Evolutionary conservation across 257 asterid genomes (phyloP), one percentile per base, ranked within the genome.

Genomic region (Capsicum rhomboideum): DNA sequence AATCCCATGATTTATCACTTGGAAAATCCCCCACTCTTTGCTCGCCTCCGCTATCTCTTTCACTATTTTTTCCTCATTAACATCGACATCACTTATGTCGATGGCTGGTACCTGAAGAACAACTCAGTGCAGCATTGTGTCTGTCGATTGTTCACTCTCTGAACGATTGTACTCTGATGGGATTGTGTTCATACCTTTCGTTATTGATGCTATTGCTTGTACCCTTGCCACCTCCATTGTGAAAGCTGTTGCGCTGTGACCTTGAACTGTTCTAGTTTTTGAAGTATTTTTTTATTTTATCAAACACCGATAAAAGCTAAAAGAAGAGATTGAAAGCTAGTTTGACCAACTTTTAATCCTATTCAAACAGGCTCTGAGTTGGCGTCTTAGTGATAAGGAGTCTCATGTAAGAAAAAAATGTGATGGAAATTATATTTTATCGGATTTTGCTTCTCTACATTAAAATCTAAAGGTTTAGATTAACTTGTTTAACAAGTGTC

Each of bases 1-100:
- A 49, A 89, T 86, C 6, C 91, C 91, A 23, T 89, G 91, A 28
- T 87, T 89, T 66, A 83, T 86, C 31, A 89, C 84, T 52, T 87
- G 91, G 52, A 89, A 89, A 2, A 89, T 80, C 14, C 91, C 91
- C 91, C 91, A 89, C 44, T 85, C 88, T 20, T 54, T 74, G 53
- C 88, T 83, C 1, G 91, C 90, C 8, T 89, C 85, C 2, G 49
- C 58, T 1, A 89, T 58, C 52, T 14, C 1, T 64, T 74, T 53
- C 14, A 71, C 91, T 6, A 85, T 4, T 8, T 67, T 69, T 63
- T 58, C 67, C 11, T 75, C 88, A 2, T 79, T 83, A 1, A 20
- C 11, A 10, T 78, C 84, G 26, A 14, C 10, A 1, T 14, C 9
- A 28, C 83, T 42, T 34, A 88, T 6, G 84, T 86, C 90, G 66